Conservation (phyloP, 108 stramenopile species). For the Skeletonema marinoi region DNA sequence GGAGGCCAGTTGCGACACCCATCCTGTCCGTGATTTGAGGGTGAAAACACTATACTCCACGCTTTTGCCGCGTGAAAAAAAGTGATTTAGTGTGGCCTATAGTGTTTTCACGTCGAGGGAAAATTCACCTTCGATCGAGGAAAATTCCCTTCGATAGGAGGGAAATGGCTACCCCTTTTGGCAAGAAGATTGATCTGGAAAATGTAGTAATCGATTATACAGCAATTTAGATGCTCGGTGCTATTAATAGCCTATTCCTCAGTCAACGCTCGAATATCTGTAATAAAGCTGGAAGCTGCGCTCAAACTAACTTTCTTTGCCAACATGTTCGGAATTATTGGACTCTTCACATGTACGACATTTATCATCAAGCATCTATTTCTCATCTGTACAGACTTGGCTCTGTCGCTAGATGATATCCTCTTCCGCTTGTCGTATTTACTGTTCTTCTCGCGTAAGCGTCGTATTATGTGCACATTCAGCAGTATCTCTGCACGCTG, state of each 20-base stretch:
- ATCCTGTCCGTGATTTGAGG: too few relatives aligned
- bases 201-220: too few relatives aligned
- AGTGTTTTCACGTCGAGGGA: too few relatives aligned
- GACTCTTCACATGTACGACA: conserved; percentile 75
- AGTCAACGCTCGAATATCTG: conserved; percentile 49
- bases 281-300: conserved; percentile 65
- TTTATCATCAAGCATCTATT: conserved; percentile 74
- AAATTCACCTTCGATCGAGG: too few relatives aligned
- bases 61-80: too few relatives aligned
- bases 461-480: conserved; percentile 47
- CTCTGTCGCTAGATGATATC: conserved; percentile 15
- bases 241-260: not conserved
- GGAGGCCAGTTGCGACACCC: too few relatives aligned
- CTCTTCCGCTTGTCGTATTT: not conserved
- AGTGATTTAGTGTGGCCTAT: too few relatives aligned
- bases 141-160: too few relatives aligned
- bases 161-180: too few relatives aligned
- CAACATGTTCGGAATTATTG: conserved; percentile 73
- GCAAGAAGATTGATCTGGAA: too few relatives aligned
- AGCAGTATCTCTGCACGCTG: conserved; percentile 47
- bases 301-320: conserved; percentile 73
- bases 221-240: too few relatives aligned
- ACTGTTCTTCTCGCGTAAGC: conserved; percentile 21
- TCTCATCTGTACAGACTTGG: conserved; percentile 37
- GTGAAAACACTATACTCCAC: too few relatives aligned